phyloP scores from a whole-genome alignment of 805 yeast genomes.

The Zygotorulaspora florentina region DNA sequence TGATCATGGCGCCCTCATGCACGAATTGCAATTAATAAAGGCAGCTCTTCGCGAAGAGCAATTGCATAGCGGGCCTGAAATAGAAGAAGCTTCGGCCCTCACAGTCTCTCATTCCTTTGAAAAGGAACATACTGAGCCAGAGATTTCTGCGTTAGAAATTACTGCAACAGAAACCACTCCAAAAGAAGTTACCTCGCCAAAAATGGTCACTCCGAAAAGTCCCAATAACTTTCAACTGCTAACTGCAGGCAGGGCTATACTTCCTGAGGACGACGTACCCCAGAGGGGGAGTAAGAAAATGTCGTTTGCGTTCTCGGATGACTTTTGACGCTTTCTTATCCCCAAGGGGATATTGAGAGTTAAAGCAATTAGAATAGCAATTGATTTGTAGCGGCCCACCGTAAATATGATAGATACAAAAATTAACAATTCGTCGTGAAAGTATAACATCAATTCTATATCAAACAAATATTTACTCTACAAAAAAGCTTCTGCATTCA shows the following conservation, averaged over 20 bases:
- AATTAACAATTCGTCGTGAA: constrained; percentile 2
- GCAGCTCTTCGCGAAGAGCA: constrained; percentile 25
- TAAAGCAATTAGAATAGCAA: background rate
- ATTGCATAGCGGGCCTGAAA: background rate
- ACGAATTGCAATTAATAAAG: constrained; percentile 24
- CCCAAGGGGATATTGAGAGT: background rate
- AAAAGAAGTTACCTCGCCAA: background rate
- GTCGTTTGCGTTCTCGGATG: constrained; percentile 32
- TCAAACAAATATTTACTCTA: constrained; percentile 31
- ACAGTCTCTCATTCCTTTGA: background rate
- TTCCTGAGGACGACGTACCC: constrained; percentile 32
- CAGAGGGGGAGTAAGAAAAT: constrained; percentile 15
- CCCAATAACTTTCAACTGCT: constrained; percentile 27
- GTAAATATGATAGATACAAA: background rate
- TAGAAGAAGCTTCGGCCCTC: background rate
- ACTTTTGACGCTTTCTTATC: constrained; percentile 14
- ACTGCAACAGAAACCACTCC: background rate
- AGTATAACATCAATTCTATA: constrained; percentile 4
- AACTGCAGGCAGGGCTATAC: constrained; percentile 29
- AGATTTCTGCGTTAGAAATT: background rate
- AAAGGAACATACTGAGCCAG: constrained; percentile 1
- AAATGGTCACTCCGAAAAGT: constrained; percentile 7
- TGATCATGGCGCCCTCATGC: constrained; percentile 31
- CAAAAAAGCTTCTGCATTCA: constrained; percentile 83
- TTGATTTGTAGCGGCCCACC: background rate